A percentile compares a stretch with the other conserved stretches of the same genome.
Conservation (phyloP, 371 early-diverging fungal genomes). For the Mucor mucedo region DNA sequence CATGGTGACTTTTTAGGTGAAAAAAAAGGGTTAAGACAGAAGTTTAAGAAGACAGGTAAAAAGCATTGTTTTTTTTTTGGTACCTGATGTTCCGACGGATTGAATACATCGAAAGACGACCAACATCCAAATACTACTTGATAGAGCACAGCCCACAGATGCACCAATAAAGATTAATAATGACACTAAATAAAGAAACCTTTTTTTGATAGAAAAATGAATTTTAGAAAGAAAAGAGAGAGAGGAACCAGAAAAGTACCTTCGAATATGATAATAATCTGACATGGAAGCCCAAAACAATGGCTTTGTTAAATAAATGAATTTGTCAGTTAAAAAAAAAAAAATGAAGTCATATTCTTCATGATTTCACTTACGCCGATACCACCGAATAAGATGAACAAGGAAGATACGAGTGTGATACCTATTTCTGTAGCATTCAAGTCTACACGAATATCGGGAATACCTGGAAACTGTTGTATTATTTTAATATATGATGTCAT, state of each 20-base stretch:
- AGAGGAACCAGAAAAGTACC: conserved; percentile 21
- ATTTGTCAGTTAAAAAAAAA: not conserved
- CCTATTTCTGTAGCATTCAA: conserved; percentile 49
- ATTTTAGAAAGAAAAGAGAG: not conserved
- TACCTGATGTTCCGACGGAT: conserved; percentile 72
- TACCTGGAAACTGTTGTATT: conserved; percentile 34
- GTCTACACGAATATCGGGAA: conserved; percentile 53
- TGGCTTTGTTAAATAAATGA: conserved; percentile 12
- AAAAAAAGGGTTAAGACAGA: not conserved
- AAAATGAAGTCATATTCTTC: not conserved
- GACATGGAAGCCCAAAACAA: conserved; percentile 73
- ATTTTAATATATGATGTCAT: no score
- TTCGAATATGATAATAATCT: conserved; percentile 62
- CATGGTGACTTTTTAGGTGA: conserved; percentile 31
- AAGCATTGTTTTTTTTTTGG: conserved; percentile 13
- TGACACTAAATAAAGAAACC: conserved; percentile 39
- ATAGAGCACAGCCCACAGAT: conserved; percentile 67
- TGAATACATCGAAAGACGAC: conserved; percentile 73
- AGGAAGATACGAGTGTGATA: conserved; percentile 56
- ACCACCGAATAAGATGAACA: conserved; percentile 63
- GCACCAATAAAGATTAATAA: conserved; percentile 62
- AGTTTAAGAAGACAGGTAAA: not conserved
- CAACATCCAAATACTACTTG: conserved; percentile 58
- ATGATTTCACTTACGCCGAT: conserved; percentile 29
- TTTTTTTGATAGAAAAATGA: not conserved